Evolutionary conservation across 257 asterid genomes (phyloP).

Genomic region (Datura wrightii): DNA sequence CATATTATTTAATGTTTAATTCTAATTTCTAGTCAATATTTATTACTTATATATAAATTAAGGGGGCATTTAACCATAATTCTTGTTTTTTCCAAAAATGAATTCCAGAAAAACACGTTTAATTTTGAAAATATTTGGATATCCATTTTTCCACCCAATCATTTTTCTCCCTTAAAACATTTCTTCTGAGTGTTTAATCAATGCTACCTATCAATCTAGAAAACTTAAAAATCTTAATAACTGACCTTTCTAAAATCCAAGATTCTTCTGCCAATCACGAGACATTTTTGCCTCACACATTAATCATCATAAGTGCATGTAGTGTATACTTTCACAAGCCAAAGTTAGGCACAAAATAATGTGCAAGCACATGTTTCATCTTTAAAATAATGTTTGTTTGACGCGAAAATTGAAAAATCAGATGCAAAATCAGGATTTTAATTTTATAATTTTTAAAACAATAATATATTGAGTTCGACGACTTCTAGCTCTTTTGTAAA

Average conservation of each 20-base stretch:
- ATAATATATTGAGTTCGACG: no score
- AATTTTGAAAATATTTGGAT: no score
- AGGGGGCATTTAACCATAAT: no score
- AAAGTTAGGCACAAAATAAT: slow-evolving; percentile 48
- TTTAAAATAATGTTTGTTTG: background rate
- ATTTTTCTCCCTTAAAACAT: background rate
- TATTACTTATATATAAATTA: no score
- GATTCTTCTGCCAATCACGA: slow-evolving; percentile 49
- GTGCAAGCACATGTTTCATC: slow-evolving; percentile 67
- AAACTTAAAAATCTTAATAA: background rate
- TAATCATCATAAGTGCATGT: slow-evolving; percentile 38
- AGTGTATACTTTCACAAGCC: slow-evolving; percentile 42
- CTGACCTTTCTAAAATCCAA: slow-evolving; percentile 28
- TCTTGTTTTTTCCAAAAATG: no score
- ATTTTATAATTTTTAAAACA: no score
- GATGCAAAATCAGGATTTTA: no score
- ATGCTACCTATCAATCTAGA: background rate
- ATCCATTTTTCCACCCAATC: background rate
- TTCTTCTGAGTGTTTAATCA: background rate
- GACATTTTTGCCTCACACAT: slow-evolving; percentile 33
- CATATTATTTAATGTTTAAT: no score
- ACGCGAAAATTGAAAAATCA: no score
- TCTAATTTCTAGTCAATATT: no score
- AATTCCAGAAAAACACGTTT: no score
- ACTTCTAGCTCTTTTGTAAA: no score